Evolutionary conservation across 768 basidiomycete genomes (phyloP), one percentile per base, ranked within the genome.

Genomic region (Podaxis pistillaris): DNA sequence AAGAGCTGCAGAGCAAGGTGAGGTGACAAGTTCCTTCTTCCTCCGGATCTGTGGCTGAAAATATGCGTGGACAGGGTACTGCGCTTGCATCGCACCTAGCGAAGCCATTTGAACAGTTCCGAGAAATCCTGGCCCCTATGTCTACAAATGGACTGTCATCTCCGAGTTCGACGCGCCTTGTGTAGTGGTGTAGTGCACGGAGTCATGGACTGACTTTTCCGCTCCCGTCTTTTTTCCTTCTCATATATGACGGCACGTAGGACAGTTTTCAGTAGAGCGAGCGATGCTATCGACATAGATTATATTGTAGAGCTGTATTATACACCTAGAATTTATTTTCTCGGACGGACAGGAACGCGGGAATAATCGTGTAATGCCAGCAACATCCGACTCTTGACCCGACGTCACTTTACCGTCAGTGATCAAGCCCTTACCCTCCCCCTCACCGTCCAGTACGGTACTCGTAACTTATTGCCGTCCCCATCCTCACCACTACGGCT

Each of bases 1-100:
- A 84, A 26, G 80, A 82, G 58, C 77, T 93, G 59, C 80, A 86
- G 57, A 62, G 70, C 65, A 91, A 88, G 81, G 91, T 88, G 63
- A 22, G 8, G 33, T 33, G 33, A 33, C 33, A 80, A 67, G 17
- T 17, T 13, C 15, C 46, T 46, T 24, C 63, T 12, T 60, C 60
- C 33, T 28, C 46, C 53, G 37, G 38, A 40, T 49, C 3, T 47
- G 58, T 58, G 63, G 26, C 65, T 59, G 36, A 61, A 56, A 52
- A 50, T 53, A 19, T 37, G 40, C 24, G 36, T 28, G 47, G 62
- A 24, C 65, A 84, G 83, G 82, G 79, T 12, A 78, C 67, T 57
- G 70, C 69, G 33, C 72, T 84, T 36, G 81, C 80, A 7, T 64
- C 63, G 4, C 80, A 81, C 70, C 72, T 85, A 6, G 79, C 79